Conservation (phyloP, 2,329 filamentous ascomycete genomes). For the Thielaviopsis euricoi region DNA sequence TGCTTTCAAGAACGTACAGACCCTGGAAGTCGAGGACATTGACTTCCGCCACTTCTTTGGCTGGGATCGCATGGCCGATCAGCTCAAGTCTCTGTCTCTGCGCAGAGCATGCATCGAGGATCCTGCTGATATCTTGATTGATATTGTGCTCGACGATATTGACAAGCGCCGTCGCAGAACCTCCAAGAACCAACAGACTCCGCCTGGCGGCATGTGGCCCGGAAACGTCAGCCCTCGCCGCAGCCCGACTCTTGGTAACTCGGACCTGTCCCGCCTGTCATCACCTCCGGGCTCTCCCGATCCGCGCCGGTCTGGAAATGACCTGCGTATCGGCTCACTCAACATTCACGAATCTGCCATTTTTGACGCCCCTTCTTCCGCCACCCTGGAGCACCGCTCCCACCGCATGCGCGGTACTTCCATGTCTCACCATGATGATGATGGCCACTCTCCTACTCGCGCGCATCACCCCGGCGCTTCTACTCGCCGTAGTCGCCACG, state of each 20-base stretch:
- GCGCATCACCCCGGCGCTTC: background rate
- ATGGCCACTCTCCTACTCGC: conserved; percentile 20
- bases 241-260: conserved; percentile 46
- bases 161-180: conserved; percentile 79
- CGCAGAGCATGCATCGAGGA: conserved; percentile 82
- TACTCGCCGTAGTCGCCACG: conserved; percentile 1
- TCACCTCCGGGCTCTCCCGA: conserved; percentile 51
- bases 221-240: conserved; percentile 38
- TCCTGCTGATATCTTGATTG: conserved; percentile 72
- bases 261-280: conserved; percentile 49
- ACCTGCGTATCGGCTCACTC: conserved; percentile 43
- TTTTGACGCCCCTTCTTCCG: conserved; percentile 22
- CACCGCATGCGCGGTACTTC: conserved; percentile 24
- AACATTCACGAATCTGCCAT: conserved; percentile 33
- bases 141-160: conserved; percentile 92
- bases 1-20: conserved; percentile 91
- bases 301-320: conserved; percentile 28
- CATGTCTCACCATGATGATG: conserved; percentile 29
- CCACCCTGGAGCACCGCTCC: conserved; percentile 15
- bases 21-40: conserved; percentile 84
- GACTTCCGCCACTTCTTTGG: conserved; percentile 96
- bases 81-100: conserved; percentile 74
- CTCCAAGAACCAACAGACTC: conserved; percentile 65
- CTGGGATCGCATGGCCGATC: conserved; percentile 87
- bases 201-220: conserved; percentile 53